Evolutionary conservation across 306 rosid genomes (phyloP), one percentile per base, ranked within the genome.

Genomic region (Mimosa pudica): DNA sequence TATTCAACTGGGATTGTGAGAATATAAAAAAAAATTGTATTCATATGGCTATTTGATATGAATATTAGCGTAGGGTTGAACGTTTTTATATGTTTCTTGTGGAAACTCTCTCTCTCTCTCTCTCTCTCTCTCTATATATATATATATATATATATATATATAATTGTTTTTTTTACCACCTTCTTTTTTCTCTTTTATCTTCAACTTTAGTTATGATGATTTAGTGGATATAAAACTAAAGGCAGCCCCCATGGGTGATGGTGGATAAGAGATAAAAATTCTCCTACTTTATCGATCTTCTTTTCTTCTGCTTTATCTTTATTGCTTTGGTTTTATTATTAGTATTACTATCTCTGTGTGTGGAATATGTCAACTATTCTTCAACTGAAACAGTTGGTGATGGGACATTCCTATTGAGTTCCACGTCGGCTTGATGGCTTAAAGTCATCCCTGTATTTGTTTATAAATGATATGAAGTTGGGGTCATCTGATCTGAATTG

Each of bases 321-420:
- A 80, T 63, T 85, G 81, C 24, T 85, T 85, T 86, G 81, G 77
- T 77, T 81, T 57, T 57, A 57, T 57, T 82, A 78, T 66, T 70
- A 77, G 35, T 18, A 45, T 68, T 24, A 24, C 52, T n/a, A 68
- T 67, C 9, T 42, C 49, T 42, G 42, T 67, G 18, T 67, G 20
- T 16, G 24, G 42, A 65, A 65, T 77, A 72, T 64, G 58, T 67
- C 48, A 77, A 77, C 71, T 16, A 68, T 71, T 75, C 80, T 74
- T n/a, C 83, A 85, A 88, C 89, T 38, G 91, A 87, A 92, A 85
- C 86, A 87, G 93, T 87, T 90, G 81, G 80, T 69, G 87, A 88
- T 84, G 80, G 84, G 89, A 78, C 83, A 45, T 88, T 88, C 92
- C 90, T 65, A 84, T 80, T 80, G 82, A 68, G 85, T 78, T 88